Evolutionary conservation across 192 early-diverging fungal genomes (phyloP).

Genomic region (Umbelopsis sp.): DNA sequence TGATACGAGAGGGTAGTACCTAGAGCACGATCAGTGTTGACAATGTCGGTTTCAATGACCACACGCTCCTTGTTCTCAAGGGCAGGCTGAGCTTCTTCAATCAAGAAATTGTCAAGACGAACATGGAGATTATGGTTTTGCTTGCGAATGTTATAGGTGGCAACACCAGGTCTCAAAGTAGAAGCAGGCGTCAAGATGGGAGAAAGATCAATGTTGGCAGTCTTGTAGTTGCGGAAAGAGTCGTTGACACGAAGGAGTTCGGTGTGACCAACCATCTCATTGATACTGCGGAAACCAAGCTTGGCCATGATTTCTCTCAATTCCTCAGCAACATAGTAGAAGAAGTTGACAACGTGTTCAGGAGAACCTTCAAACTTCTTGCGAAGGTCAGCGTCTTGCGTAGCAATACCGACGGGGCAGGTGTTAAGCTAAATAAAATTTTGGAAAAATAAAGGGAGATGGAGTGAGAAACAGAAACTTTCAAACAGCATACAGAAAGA

Average conservation of each 20-base stretch:
- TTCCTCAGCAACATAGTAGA: constrained; percentile 97
- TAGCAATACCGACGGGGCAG: constrained; percentile 97
- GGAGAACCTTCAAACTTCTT: constrained; percentile 93
- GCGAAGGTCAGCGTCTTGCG: constrained; percentile 92
- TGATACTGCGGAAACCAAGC: constrained; percentile 90
- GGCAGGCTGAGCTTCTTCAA: constrained; percentile 79
- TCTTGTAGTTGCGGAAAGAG: constrained; percentile 78
- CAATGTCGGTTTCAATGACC: constrained; percentile 63
- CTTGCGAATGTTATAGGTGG: constrained; percentile 77
- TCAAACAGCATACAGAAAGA: no score
- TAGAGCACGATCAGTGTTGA: constrained; percentile 95
- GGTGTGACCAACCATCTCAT: constrained; percentile 95
- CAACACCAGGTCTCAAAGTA: constrained; percentile 83
- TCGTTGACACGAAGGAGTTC: constrained; percentile 85
- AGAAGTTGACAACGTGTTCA: constrained; percentile 99
- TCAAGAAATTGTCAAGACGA: constrained; percentile 86
- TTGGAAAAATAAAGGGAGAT: no score
- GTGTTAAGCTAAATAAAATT: constrained; percentile 62
- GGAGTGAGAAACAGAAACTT: no score
- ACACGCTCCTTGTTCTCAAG: constrained; percentile 60
- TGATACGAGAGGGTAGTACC: constrained; percentile 93
- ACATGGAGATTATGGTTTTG: constrained; percentile 89
- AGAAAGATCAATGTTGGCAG: constrained; percentile 79
- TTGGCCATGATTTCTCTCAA: constrained; percentile 90
- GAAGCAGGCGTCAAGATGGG: constrained; percentile 89